phyloP scores from a whole-genome alignment of 2,329 filamentous ascomycete genomes.

The Aspergillus caelatus region DNA sequence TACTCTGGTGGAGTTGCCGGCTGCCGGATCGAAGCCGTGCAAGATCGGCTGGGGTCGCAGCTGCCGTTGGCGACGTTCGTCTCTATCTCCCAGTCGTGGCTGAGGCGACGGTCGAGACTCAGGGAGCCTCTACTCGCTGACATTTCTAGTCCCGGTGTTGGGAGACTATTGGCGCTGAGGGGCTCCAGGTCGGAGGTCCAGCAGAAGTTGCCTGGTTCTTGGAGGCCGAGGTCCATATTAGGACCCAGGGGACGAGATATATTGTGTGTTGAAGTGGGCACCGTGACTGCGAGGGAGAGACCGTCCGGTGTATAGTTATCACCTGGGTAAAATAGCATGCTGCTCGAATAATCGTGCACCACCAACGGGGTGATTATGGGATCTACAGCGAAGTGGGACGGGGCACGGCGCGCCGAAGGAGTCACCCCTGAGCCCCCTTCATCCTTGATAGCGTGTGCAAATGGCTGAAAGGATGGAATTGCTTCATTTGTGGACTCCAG shows the following conservation, averaged over 20 bases:
- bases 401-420: not conserved
- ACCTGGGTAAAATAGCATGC: slow-evolving; percentile 1
- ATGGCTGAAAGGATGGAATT: slow-evolving; percentile 24
- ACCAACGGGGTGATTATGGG: not conserved
- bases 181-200: slow-evolving; percentile 14
- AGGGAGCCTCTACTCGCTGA: not conserved
- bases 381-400: not conserved
- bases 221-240: not conserved
- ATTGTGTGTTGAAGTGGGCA: not conserved
- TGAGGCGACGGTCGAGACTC: slow-evolving; percentile 2
- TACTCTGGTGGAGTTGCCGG: slow-evolving; percentile 5
- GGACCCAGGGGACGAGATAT: not conserved
- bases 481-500: slow-evolving; percentile 22
- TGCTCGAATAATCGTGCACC: slow-evolving; percentile 1
- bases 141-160: not conserved
- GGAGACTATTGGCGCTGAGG: not conserved
- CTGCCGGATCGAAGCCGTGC: slow-evolving; percentile 4
- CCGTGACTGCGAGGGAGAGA: not conserved
- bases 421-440: not conserved
- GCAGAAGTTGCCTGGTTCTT: slow-evolving; percentile 6
- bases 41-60: slow-evolving; percentile 2
- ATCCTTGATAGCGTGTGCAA: not conserved
- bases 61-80: slow-evolving; percentile 7
- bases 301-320: not conserved
- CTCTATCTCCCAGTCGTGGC: slow-evolving; percentile 16